Evolutionary conservation across 2,329 filamentous ascomycete genomes (phyloP).

Genomic region (Mycosphaerella arachidis): DNA sequence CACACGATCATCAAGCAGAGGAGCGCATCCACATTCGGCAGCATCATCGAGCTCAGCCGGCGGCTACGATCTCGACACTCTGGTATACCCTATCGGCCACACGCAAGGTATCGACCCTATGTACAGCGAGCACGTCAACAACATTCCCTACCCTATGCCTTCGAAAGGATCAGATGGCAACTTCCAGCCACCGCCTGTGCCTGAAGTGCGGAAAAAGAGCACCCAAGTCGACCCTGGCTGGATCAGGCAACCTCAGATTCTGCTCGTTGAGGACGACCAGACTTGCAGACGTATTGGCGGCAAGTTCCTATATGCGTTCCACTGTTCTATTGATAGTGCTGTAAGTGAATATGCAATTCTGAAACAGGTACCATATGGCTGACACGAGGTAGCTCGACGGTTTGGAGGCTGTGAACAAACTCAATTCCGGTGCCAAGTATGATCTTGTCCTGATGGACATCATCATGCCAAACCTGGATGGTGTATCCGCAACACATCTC

Average conservation of each 20-base stretch:
- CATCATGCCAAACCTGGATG: conserved; percentile 95
- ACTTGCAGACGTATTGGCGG: conserved; percentile 63
- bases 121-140: conserved; percentile 89
- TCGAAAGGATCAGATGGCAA: conserved; percentile 55
- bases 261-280: conserved; percentile 80
- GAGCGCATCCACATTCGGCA: conserved; percentile 41
- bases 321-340: conserved; percentile 59
- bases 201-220: conserved; percentile 58
- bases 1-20: conserved; percentile 42
- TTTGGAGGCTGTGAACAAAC: conserved; percentile 83
- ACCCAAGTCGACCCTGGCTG: conserved; percentile 59
- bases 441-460: conserved; percentile 59
- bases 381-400: conserved; percentile 64
- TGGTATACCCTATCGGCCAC: conserved; percentile 87
- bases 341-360: conserved; percentile 41
- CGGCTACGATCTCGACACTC: conserved; percentile 58
- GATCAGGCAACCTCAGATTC: conserved; percentile 67
- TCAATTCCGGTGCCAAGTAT: conserved; percentile 62
- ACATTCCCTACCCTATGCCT: conserved; percentile 80
- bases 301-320: conserved; percentile 63
- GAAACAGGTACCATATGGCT: conserved; percentile 23
- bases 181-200: conserved; percentile 40
- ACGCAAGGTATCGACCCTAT: conserved; percentile 92
- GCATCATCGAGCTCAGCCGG: conserved; percentile 50
- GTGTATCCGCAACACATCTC: conserved; percentile 87